These are phyloP conservation scores for Gracilaria caudata DNA, from an alignment of 23 red algal species.

Conservation along the genomic window DNA sequence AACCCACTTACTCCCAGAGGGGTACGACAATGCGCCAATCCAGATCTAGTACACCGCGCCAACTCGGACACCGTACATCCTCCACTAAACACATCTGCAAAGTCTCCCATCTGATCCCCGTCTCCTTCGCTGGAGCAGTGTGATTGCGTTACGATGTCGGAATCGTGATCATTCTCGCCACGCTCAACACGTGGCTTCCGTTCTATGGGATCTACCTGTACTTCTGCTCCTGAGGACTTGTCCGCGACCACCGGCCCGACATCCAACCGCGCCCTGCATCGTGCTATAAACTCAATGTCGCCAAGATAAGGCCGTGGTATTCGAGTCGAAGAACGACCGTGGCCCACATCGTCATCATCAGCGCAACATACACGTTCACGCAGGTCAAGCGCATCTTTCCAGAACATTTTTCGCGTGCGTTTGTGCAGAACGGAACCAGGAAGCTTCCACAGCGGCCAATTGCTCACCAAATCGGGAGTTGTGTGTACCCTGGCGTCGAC, in stretches of 20 bases:
- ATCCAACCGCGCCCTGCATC: background rate
- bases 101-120: background rate
- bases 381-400: slow-evolving; percentile 1
- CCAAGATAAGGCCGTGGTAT: slow-evolving; percentile 24
- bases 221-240: too few relatives aligned
- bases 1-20: slow-evolving; percentile 24
- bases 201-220: background rate
- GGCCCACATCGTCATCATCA: slow-evolving; percentile 25
- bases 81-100: background rate
- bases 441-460: background rate
- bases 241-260: background rate
- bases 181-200: too few relatives aligned
- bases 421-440: slow-evolving; percentile 3
- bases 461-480: background rate
- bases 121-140: background rate
- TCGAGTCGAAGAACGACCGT: background rate
- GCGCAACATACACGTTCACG: background rate
- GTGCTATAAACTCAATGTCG: background rate
- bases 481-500: background rate
- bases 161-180: background rate
- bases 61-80: slow-evolving; percentile 12
- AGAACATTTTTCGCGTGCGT: background rate
- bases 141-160: background rate
- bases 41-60: slow-evolving; percentile 5
- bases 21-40: slow-evolving; percentile 17